A percentile compares a stretch with the other conserved stretches of the same genome.
Evolutionary conservation across 2,329 filamentous ascomycete genomes (phyloP).

Genomic region (Sporothrix humicola): DNA sequence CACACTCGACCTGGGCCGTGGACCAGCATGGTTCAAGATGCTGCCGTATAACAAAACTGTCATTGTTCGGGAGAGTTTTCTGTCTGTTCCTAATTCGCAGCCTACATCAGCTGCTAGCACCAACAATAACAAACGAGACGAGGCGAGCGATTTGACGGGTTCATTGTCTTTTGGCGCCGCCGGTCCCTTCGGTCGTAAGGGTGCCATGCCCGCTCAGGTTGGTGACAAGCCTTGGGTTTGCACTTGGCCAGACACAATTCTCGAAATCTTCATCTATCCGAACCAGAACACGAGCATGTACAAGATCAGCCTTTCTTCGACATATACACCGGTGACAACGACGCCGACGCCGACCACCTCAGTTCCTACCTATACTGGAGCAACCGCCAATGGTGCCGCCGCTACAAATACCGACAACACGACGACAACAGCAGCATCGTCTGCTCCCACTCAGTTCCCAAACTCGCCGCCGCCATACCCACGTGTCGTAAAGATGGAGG

Average conservation of each 20-base stretch:
- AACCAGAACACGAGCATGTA: slow-evolving; percentile 55
- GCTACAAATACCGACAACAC: slow-evolving; percentile 19
- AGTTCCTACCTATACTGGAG: background rate
- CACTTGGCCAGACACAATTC: slow-evolving; percentile 60
- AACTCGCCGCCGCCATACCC: slow-evolving; percentile 51
- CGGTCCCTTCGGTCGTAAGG: slow-evolving; percentile 47
- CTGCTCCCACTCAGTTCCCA: slow-evolving; percentile 25
- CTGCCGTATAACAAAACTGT: slow-evolving; percentile 63
- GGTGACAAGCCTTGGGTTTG: slow-evolving; percentile 65
- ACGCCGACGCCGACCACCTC: slow-evolving; percentile 32
- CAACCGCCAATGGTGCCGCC: background rate
- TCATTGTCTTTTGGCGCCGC: slow-evolving; percentile 21
- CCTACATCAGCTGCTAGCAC: slow-evolving; percentile 17
- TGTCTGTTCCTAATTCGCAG: slow-evolving; percentile 41
- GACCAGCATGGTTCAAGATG: slow-evolving; percentile 60
- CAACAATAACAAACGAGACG: slow-evolving; percentile 39
- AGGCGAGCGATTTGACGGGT: background rate
- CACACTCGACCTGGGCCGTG: slow-evolving; percentile 53
- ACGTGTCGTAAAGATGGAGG: slow-evolving; percentile 60
- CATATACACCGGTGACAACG: slow-evolving; percentile 27
- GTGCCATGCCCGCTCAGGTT: slow-evolving; percentile 44
- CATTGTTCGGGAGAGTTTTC: slow-evolving; percentile 53
- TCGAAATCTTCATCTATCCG: slow-evolving; percentile 64
- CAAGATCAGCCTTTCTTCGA: slow-evolving; percentile 33
- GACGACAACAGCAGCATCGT: slow-evolving; percentile 24